Percentiles rank a stretch among this genome's conserved stretches.
Evolutionary conservation across 352 stramenopile species (phyloP).

Genomic region (Phytopythium mirpurense): DNA sequence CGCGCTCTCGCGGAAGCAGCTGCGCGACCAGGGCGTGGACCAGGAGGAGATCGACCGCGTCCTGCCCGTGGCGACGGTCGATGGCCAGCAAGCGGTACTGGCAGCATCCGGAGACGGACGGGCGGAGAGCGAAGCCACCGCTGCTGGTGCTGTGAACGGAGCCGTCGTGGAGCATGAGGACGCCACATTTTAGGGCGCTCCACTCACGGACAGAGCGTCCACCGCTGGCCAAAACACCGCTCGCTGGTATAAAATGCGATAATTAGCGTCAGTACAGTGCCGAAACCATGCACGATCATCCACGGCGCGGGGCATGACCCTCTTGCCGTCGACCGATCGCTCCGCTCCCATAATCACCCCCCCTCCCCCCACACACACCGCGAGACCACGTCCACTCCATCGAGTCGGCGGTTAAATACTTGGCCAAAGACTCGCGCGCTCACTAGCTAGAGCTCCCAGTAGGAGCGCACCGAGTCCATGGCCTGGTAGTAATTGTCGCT

Average conservation of each 20-base stretch:
- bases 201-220: no score
- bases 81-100: no score
- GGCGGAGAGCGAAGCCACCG: not conserved
- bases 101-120: no score
- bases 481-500: slow-evolving; percentile 72
- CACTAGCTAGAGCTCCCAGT: slow-evolving; percentile 7
- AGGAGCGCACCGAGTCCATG: slow-evolving; percentile 59
- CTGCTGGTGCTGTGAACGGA: not conserved
- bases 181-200: no score
- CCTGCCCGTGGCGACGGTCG: slow-evolving; percentile 19
- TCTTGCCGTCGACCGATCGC: no score
- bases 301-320: no score
- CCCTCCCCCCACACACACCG: no score
- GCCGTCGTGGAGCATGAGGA: no score
- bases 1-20: slow-evolving; percentile 44
- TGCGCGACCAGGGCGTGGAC: slow-evolving; percentile 41
- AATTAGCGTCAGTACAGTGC: no score
- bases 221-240: no score
- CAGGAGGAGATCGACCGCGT: slow-evolving; percentile 51
- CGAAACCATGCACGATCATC: not conserved
- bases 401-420: slow-evolving; percentile 4
- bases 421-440: not conserved
- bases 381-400: no score
- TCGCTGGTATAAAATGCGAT: not conserved
- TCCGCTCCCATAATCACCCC: no score